Base-by-base conservation (phyloP, 768 basidiomycete genomes). In the Suillus discolor region DNA sequence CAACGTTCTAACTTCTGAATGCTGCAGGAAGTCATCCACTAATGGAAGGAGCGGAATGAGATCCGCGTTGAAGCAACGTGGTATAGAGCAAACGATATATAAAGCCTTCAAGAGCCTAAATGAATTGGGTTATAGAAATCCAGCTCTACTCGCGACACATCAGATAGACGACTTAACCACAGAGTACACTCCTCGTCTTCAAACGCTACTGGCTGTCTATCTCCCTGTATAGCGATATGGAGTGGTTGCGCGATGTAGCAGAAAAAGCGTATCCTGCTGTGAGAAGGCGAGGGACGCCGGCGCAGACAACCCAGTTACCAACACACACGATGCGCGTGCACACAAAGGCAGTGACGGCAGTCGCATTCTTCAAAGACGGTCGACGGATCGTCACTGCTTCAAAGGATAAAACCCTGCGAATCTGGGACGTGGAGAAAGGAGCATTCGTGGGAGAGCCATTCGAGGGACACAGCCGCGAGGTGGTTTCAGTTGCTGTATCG, bases 301-400 rank as follows among this genome's bases (percentile, higher is more conserved):
- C 6, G 11, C n/a, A 49, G 47, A 49, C 47, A 23, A 28, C 49
- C 23, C 6, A 47, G 13, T 2, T 3, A 3, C 15, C 25, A 53
- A 28, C 7, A 15, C 15, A 7, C 3, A 53, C 25, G 25, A 53
- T 16, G 3, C 25, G 6, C 16, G 6, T 7, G 16, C 51, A 18
- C 7, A 51, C 25, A 15, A 3, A 51, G 7, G 0, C 6, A 28
- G 25, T 53, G 15, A 15, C 15, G 7, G 69, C 62, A 16, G 64
- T 74, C 65, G 73, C 74, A n/a, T 76, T 75, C 70, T 75, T 75
- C 61, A 68, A 69, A 3, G 74, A 75, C 38, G 66, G 62, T 65
- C 69, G 65, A n/a, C 74, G 62, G 55, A 62, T 76, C 6, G 74
- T 47, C 64, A 73, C 66, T 67, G 70, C 69, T 0, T 76, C 71